Percentiles rank a stretch among this genome's conserved stretches.
These are phyloP conservation scores for Boletellus sp. DNA, from an alignment of 768 basidiomycete species.

Conservation along the genomic window DNA sequence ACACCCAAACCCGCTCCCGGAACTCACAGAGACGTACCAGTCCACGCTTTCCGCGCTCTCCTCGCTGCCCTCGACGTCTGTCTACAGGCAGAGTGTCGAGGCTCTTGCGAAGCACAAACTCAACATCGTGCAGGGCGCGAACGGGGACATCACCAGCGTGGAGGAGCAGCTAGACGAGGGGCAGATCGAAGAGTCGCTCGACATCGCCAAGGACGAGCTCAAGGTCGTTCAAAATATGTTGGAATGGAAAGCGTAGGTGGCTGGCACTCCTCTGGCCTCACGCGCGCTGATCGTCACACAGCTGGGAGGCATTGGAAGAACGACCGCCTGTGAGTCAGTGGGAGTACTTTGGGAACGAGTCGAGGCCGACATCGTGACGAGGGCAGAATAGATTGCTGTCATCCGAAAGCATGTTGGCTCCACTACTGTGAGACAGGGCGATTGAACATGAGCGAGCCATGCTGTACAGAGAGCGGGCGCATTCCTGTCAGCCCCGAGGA, in stretches of 20 bases:
- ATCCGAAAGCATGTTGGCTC: conserved; percentile 4
- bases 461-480: neutral
- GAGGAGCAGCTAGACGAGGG: conserved; percentile 81
- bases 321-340: conserved; percentile 81
- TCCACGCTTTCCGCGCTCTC: conserved; percentile 68
- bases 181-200: conserved; percentile 81
- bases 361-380: conserved; percentile 37
- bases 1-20: conserved; percentile 81
- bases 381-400: neutral
- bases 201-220: conserved; percentile 80
- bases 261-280: neutral
- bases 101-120: conserved; percentile 81
- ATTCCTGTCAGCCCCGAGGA: conserved; percentile 25
- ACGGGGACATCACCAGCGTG: conserved; percentile 59
- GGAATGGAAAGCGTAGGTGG: conserved; percentile 93
- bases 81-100: conserved; percentile 88
- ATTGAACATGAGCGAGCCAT: neutral
- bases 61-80: conserved; percentile 73
- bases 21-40: conserved; percentile 70
- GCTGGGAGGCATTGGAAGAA: conserved; percentile 88
- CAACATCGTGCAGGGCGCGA: conserved; percentile 62
- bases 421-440: conserved; percentile 2
- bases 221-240: conserved; percentile 74
- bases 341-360: conserved; percentile 69
- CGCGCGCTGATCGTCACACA: conserved; percentile 27